Conservation (phyloP, 345 rosid genomes). For the Rhodamnia argentea region DNA sequence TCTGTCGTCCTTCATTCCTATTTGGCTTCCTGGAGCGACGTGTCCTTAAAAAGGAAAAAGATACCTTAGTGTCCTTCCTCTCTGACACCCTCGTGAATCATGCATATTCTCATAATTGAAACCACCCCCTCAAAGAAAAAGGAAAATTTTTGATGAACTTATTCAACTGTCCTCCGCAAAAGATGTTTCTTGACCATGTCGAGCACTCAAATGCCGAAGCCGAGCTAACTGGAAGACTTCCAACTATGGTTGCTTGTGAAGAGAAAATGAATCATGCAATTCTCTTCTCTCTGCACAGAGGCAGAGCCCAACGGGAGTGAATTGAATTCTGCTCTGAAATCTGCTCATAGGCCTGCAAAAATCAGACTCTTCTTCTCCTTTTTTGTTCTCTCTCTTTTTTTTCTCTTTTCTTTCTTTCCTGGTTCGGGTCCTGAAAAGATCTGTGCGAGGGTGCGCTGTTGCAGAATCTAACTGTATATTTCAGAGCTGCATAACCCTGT, state of each 20-base stretch:
- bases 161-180: background rate
- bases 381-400: background rate
- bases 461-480: background rate
- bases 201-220: background rate
- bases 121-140: background rate
- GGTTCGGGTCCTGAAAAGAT: background rate
- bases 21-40: conserved; percentile 14
- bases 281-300: background rate
- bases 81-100: conserved; percentile 19
- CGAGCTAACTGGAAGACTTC: background rate
- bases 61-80: conserved; percentile 8
- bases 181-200: background rate
- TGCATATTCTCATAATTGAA: background rate
- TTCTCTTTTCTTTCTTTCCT: background rate
- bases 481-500: background rate
- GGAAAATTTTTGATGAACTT: background rate
- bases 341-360: background rate
- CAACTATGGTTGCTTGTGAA: background rate
- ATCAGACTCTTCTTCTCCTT: background rate
- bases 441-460: background rate
- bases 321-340: background rate
- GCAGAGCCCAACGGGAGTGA: background rate
- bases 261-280: background rate
- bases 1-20: background rate
- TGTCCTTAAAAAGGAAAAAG: conserved; percentile 14